These are phyloP conservation scores for Colletotrichum sojae DNA, from an alignment of 2,329 filamentous ascomycete genomes.

Conservation along the genomic window DNA sequence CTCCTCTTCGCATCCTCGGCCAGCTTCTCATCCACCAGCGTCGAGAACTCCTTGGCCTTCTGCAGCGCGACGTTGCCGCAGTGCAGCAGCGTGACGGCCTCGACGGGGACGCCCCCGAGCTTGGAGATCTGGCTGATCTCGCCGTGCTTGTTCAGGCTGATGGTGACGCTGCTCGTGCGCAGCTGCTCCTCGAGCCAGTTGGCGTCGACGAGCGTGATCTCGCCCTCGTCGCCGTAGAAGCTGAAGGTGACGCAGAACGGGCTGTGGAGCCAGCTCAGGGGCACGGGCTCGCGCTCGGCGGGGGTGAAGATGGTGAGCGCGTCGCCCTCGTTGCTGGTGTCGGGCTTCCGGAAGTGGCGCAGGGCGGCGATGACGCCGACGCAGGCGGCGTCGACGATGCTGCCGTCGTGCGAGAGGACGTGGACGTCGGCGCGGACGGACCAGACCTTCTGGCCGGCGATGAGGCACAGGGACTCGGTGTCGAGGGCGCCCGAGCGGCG, in stretches of 20 bases:
- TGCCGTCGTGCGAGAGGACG: slow-evolving; percentile 91
- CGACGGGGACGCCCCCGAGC: slow-evolving; percentile 85
- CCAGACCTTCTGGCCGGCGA: slow-evolving; percentile 93
- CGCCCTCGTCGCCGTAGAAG: slow-evolving; percentile 82
- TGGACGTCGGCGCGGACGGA: slow-evolving; percentile 92
- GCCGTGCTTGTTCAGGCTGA: slow-evolving; percentile 90
- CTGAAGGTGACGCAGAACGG: slow-evolving; percentile 93
- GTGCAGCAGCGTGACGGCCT: slow-evolving; percentile 82
- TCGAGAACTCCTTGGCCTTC: slow-evolving; percentile 86
- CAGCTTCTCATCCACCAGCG: slow-evolving; percentile 79
- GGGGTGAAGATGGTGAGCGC: slow-evolving; percentile 86
- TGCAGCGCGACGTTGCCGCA: slow-evolving; percentile 81
- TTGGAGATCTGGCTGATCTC: slow-evolving; percentile 95
- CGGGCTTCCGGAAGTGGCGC: slow-evolving; percentile 91
- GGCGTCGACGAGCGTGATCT: slow-evolving; percentile 80
- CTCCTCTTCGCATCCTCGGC: slow-evolving; percentile 83
- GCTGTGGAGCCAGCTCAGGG: slow-evolving; percentile 90
- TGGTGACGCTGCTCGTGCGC: slow-evolving; percentile 79
- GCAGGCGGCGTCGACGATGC: slow-evolving; percentile 88
- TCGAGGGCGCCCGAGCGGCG: slow-evolving; percentile 93
- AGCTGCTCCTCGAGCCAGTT: slow-evolving; percentile 83
- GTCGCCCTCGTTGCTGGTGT: slow-evolving; percentile 88
- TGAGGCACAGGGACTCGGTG: slow-evolving; percentile 94
- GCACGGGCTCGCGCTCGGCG: slow-evolving; percentile 90
- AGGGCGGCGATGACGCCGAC: slow-evolving; percentile 90